Percentiles rank a stretch among this genome's conserved stretches.
phyloP scores from a whole-genome alignment of 2,329 filamentous ascomycete genomes.

The Calonectria fujianensis region DNA sequence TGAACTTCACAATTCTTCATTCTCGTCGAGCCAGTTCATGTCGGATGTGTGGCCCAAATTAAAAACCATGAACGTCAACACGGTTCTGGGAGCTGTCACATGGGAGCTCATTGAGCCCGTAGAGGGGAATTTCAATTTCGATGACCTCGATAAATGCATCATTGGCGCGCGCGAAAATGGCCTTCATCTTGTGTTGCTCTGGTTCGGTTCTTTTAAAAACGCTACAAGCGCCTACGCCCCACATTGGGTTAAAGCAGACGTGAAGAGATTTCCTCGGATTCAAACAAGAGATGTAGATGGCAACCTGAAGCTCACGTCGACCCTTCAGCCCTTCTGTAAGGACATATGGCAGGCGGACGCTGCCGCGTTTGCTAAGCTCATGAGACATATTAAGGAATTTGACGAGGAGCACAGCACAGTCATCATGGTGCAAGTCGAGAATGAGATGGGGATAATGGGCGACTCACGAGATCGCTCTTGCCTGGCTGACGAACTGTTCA shows the following conservation, averaged over 20 bases:
- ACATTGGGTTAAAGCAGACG: conserved; percentile 7
- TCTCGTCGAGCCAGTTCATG: background rate
- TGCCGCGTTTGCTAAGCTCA: background rate
- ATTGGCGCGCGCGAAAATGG: background rate
- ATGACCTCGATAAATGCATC: conserved; percentile 8
- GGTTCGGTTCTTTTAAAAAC: conserved; percentile 25
- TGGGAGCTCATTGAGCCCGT: conserved; percentile 22
- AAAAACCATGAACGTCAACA: conserved; percentile 19
- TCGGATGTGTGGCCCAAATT: background rate
- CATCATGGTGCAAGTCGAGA: conserved; percentile 21
- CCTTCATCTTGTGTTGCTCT: conserved; percentile 18
- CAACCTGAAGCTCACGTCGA: background rate
- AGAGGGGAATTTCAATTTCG: conserved; percentile 3
- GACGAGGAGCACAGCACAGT: conserved; percentile 8
- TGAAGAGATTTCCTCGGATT: conserved; percentile 8
- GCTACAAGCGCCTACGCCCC: background rate
- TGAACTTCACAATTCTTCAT: background rate
- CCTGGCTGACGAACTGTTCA: background rate
- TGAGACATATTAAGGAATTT: conserved; percentile 3
- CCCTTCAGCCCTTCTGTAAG: background rate
- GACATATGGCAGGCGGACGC: conserved; percentile 8
- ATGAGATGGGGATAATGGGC: conserved; percentile 13
- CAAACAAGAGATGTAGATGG: background rate
- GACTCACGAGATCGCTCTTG: background rate
- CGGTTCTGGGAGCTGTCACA: background rate